Evolutionary conservation across 768 basidiomycete species (phyloP).

Genomic region (Collybia mongolica): DNA sequence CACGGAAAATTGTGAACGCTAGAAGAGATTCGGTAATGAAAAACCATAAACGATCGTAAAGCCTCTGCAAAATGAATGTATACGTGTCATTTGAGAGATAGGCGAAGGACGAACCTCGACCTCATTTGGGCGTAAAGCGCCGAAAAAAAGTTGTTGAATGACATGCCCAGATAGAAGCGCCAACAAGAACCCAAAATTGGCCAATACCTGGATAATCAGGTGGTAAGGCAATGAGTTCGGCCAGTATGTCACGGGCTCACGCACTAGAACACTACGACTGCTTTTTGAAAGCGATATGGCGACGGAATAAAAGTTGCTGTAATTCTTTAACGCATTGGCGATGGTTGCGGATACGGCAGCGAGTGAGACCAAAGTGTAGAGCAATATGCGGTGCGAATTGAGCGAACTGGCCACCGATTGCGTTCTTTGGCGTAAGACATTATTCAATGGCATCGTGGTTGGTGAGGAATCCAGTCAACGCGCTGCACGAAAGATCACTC

Average conservation of each 20-base stretch:
- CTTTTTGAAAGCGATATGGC: slow-evolving; percentile 92
- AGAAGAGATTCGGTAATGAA: slow-evolving; percentile 95
- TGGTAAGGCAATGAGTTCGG: not conserved
- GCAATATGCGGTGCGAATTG: slow-evolving; percentile 60
- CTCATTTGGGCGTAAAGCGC: slow-evolving; percentile 81
- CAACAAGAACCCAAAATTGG: slow-evolving; percentile 84
- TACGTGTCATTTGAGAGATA: not conserved
- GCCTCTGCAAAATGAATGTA: slow-evolving; percentile 50
- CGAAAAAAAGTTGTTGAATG: slow-evolving; percentile 90
- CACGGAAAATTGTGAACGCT: slow-evolving; percentile 96
- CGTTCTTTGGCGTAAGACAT: slow-evolving; percentile 48
- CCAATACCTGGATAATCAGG: slow-evolving; percentile 61
- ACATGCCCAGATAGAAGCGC: slow-evolving; percentile 74
- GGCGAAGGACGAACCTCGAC: slow-evolving; percentile 66
- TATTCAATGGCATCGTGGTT: slow-evolving; percentile 47
- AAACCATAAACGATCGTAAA: slow-evolving; percentile 97
- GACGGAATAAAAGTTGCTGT: slow-evolving; percentile 93
- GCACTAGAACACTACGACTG: slow-evolving; percentile 87
- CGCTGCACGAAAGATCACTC: no score
- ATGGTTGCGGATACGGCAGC: slow-evolving; percentile 72
- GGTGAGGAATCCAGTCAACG: slow-evolving; percentile 3
- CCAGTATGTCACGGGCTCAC: slow-evolving; percentile 17
- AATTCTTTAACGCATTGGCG: slow-evolving; percentile 73
- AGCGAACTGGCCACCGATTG: slow-evolving; percentile 49
- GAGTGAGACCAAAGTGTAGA: slow-evolving; percentile 70